Conservation (phyloP, 2,329 filamentous ascomycete species). For the Fusarium vanettenii region DNA sequence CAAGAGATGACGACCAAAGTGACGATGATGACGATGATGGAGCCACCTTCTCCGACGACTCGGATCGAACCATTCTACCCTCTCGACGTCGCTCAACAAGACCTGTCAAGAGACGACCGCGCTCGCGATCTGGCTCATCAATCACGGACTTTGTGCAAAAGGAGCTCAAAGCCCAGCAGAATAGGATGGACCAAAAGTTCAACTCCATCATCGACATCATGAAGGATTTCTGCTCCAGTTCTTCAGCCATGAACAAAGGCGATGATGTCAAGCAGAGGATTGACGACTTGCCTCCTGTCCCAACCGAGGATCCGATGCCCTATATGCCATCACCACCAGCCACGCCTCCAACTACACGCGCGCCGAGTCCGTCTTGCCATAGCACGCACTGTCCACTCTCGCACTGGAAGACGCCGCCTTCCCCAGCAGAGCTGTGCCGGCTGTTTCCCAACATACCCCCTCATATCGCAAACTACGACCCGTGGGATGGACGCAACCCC, state of each 20-base stretch:
- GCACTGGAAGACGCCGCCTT: neutral
- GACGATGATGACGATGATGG: no score
- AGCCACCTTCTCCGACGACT: no score
- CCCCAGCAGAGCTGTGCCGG: neutral
- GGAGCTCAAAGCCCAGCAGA: neutral
- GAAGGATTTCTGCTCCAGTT: neutral
- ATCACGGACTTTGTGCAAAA: neutral
- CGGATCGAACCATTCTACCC: no score
- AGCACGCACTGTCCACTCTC: neutral
- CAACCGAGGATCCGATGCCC: neutral
- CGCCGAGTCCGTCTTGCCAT: neutral
- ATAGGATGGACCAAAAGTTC: neutral
- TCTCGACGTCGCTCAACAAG: no score
- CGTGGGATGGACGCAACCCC: neutral
- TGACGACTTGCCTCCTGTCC: neutral
- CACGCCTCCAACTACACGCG: neutral
- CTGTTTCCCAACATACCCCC: neutral
- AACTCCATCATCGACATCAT: neutral
- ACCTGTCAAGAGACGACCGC: no score
- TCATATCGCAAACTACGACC: neutral
- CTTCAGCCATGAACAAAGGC: neutral
- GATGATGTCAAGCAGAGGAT: neutral
- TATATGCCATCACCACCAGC: neutral
- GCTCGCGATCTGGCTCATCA: neutral
- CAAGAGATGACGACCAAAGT: no score